phyloP scores from a whole-genome alignment of 2,329 filamentous ascomycete species.

The Neofusicoccum sp. region DNA sequence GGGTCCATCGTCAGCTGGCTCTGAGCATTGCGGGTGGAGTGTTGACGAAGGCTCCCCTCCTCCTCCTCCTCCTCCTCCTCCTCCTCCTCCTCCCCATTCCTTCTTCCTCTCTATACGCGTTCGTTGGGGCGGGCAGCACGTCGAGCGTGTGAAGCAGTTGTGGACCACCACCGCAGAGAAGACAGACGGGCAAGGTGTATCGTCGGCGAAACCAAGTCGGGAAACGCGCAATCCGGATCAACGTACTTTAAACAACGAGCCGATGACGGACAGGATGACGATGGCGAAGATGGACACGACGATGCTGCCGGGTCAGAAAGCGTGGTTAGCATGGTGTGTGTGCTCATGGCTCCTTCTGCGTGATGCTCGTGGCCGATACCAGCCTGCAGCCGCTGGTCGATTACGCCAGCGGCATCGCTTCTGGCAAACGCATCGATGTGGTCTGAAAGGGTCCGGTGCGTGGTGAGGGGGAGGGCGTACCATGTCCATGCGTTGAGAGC shows the following conservation, averaged over 20 bases:
- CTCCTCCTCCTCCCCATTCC: no score
- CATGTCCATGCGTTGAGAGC: conserved; percentile 94
- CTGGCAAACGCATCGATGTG: background rate
- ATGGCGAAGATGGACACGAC: conserved; percentile 67
- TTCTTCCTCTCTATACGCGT: no score
- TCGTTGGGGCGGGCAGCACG: no score
- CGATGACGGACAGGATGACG: conserved; percentile 65
- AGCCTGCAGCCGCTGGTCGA: no score
- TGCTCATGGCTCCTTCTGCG: background rate
- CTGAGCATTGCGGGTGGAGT: background rate
- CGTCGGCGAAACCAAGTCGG: background rate
- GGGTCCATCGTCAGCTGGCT: background rate
- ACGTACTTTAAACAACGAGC: conserved; percentile 71
- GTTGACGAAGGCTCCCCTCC: no score
- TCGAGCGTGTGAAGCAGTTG: no score
- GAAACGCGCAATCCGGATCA: background rate
- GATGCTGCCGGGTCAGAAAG: conserved; percentile 57
- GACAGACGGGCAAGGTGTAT: background rate
- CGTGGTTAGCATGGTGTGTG: conserved; percentile 2
- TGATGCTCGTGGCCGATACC: no score
- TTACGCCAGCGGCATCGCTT: background rate
- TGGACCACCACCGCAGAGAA: no score
- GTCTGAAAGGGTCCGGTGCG: background rate
- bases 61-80: no score
- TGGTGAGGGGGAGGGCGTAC: conserved; percentile 58